Base-by-base conservation (phyloP, 768 basidiomycete species). In the Mycena pura region DNA sequence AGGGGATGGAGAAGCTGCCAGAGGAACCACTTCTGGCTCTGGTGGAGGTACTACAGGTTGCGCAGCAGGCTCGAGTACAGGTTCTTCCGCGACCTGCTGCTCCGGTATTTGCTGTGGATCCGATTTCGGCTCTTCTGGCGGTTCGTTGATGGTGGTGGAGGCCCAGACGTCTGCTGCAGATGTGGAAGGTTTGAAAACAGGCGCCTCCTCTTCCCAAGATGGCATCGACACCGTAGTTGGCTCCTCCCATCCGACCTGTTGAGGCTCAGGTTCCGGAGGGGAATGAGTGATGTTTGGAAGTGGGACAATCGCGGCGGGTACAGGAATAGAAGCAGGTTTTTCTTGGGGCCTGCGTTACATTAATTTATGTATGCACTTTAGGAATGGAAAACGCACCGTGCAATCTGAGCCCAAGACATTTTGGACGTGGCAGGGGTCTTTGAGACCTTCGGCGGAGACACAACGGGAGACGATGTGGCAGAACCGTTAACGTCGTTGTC, bases 371-470 rank as follows among this genome's bases (percentile, higher is more conserved):
- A 43, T 24, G 28, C 17, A 40, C 47, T 6, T 60, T 28, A 25
- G 24, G 60, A 38, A 38, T 62, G 43, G 29, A 49, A 27, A 57
- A 76, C 82, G 7, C 69, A 90, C 91, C 88, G 81, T 63, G 92
- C 92, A 71, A 94, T 81, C 69, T 94, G 90, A 8, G 92, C 92
- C 92, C 92, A 94, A 32, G 92, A 93, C 60, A 91, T 74, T 77
- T 92, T 92, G 8, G 90, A 86, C 13, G 84, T 89, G 27, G 89
- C 86, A 40, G 91, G 89, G 11, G 84, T 79, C 76, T 87, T 70
- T 36, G 74, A 65, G 57, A 68, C 73, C 64, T 75, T 81, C 64
- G 62, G 70, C 19, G 73, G 55, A n/a, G 76, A 68, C 13, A 56
- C 64, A 31, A 65, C 41, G 31, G 69, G 70, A 21, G 71, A 62